A percentile compares a stretch with the other conserved stretches of the same genome.
Conservation (phyloP, 108 stramenopile genomes). For the Schizochytrium sp. region DNA sequence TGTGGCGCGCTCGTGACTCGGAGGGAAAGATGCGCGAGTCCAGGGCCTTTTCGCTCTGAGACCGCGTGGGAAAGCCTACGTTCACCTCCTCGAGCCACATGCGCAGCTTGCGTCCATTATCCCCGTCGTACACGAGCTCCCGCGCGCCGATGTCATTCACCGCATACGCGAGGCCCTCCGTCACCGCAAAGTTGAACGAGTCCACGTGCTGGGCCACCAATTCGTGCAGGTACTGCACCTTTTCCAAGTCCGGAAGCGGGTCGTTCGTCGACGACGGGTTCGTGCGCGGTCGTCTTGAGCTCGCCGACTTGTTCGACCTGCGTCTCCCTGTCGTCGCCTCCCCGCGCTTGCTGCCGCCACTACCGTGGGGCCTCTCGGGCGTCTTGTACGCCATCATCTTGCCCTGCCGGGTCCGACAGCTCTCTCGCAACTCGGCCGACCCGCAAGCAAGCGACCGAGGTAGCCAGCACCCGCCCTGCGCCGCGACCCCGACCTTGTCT, state of each 20-base stretch:
- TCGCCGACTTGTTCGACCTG: neutral
- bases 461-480: no score
- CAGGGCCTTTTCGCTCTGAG: constrained; percentile 8
- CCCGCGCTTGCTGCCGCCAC: neutral
- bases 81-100: constrained; percentile 34
- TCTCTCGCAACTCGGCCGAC: no score
- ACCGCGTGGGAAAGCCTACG: constrained; percentile 25
- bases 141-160: neutral
- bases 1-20: constrained; percentile 23
- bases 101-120: constrained; percentile 2
- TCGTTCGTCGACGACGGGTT: neutral
- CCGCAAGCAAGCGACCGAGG: no score
- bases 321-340: neutral
- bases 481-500: no score
- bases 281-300: neutral
- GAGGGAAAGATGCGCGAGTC: constrained; percentile 17
- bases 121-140: neutral
- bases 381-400: neutral
- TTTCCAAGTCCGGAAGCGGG: neutral
- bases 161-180: neutral
- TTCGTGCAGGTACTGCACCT: neutral
- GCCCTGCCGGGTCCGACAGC: no score
- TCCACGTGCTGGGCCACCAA: constrained; percentile 46
- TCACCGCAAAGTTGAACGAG: constrained; percentile 30
- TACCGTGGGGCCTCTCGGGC: neutral